Evolutionary conservation across 495 filamentous ascomycete species (phyloP).

Genomic region (Xylaria bambusicola): DNA sequence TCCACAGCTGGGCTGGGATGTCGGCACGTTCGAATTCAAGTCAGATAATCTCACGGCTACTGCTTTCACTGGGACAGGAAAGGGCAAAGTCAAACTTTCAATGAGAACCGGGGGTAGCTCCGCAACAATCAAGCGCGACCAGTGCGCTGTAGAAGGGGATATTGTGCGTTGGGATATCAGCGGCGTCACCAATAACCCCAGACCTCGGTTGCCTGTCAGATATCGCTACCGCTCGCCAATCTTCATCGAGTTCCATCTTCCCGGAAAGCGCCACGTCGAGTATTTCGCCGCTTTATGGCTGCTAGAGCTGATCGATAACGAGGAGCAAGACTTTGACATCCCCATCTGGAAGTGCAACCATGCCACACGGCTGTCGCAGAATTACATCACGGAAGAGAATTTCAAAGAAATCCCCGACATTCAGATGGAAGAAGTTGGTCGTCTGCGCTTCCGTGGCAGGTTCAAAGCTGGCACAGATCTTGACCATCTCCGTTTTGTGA

Average conservation of each 20-base stretch:
- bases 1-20: constrained; percentile 79
- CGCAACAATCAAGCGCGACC: constrained; percentile 63
- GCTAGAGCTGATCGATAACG: constrained; percentile 77
- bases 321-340: constrained; percentile 72
- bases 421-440: constrained; percentile 69
- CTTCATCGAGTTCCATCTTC: constrained; percentile 78
- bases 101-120: constrained; percentile 83
- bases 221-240: constrained; percentile 85
- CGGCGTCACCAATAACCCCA: constrained; percentile 51
- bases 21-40: constrained; percentile 87
- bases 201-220: constrained; percentile 79
- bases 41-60: constrained; percentile 61
- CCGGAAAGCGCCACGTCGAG: constrained; percentile 67
- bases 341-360: constrained; percentile 84
- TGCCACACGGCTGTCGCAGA: constrained; percentile 75
- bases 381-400: constrained; percentile 81
- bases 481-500: constrained; percentile 78
- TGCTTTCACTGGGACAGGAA: constrained; percentile 55
- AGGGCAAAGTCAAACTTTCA: constrained; percentile 73
- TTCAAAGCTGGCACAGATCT: constrained; percentile 92
- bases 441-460: constrained; percentile 71
- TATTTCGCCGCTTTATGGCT: constrained; percentile 85
- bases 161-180: constrained; percentile 69
- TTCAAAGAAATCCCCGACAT: constrained; percentile 66
- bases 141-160: constrained; percentile 61